These are phyloP conservation scores for Nakaseomyces nivariensis DNA, from an alignment of 1,139 yeast genomes.

Conservation along the genomic window DNA sequence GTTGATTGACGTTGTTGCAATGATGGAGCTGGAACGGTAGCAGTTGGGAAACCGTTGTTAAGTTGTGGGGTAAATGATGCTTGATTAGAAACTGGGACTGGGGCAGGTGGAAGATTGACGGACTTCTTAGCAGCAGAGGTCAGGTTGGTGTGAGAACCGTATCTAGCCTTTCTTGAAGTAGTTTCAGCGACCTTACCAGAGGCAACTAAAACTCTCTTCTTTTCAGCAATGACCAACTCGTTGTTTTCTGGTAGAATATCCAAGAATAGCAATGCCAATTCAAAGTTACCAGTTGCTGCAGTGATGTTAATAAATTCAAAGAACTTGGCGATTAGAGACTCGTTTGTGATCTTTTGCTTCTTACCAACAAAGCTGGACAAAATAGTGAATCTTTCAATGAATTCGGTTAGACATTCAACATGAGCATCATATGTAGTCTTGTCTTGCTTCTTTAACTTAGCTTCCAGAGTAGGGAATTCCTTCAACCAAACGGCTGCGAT, in stretches of 20 bases:
- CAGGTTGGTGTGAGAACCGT: conserved; percentile 6
- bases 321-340: conserved; percentile 31
- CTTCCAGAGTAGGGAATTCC: conserved; percentile 58
- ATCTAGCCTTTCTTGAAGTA: conserved; percentile 8
- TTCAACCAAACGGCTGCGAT: conserved; percentile 75
- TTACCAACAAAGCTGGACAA: conserved; percentile 53
- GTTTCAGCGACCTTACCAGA: conserved; percentile 23
- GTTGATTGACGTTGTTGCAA: conserved; percentile 6
- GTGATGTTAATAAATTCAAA: conserved; percentile 71
- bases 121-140: conserved; percentile 8
- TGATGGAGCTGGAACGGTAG: conserved; percentile 5
- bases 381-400: conserved; percentile 75
- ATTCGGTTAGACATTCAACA: conserved; percentile 67
- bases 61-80: conserved; percentile 31
- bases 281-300: conserved; percentile 77
- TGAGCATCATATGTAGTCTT: conserved; percentile 64
- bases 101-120: conserved; percentile 5
- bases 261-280: conserved; percentile 64
- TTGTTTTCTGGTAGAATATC: conserved; percentile 58
- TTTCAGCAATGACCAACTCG: conserved; percentile 53
- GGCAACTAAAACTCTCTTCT: conserved; percentile 70
- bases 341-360: conserved; percentile 27
- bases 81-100: conserved; percentile 14
- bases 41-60: conserved; percentile 6
- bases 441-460: conserved; percentile 36